phyloP scores from a whole-genome alignment of 805 yeast genomes.

The Lipomyces starkeyi region DNA sequence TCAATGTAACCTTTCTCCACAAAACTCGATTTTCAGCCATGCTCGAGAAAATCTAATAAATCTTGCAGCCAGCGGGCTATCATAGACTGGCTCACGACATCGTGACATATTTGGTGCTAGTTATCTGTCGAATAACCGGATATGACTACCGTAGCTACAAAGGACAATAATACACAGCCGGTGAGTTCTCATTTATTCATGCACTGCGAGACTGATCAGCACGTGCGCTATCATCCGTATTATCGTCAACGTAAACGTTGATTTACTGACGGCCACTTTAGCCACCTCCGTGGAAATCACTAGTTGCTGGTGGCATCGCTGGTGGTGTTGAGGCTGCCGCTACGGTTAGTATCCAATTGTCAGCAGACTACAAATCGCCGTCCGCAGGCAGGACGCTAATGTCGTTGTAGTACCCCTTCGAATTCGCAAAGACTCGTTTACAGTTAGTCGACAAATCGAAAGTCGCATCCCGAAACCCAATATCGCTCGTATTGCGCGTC shows the following conservation, averaged over 20 bases:
- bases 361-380: not conserved
- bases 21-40: too few relatives aligned
- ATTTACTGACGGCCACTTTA: not conserved
- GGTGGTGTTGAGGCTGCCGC: conserved; percentile 74
- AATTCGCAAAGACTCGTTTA: conserved; percentile 91
- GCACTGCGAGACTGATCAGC: not conserved
- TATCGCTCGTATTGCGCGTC: conserved; percentile 74
- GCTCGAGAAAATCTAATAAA: too few relatives aligned
- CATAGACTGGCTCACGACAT: too few relatives aligned
- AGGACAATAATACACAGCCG: not conserved
- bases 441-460: conserved; percentile 59
- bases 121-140: not conserved
- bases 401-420: conserved; percentile 74
- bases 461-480: conserved; percentile 65
- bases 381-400: not conserved
- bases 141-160: not conserved
- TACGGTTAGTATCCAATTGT: conserved; percentile 51
- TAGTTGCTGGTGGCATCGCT: conserved; percentile 55
- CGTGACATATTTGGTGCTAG: not conserved
- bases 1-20: too few relatives aligned
- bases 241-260: not conserved
- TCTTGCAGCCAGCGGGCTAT: too few relatives aligned
- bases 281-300: conserved; percentile 47
- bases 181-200: not conserved
- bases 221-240: not conserved